Evolutionary conservation across 441 rosid species (phyloP).

Genomic region (Corymbia calophylla): DNA sequence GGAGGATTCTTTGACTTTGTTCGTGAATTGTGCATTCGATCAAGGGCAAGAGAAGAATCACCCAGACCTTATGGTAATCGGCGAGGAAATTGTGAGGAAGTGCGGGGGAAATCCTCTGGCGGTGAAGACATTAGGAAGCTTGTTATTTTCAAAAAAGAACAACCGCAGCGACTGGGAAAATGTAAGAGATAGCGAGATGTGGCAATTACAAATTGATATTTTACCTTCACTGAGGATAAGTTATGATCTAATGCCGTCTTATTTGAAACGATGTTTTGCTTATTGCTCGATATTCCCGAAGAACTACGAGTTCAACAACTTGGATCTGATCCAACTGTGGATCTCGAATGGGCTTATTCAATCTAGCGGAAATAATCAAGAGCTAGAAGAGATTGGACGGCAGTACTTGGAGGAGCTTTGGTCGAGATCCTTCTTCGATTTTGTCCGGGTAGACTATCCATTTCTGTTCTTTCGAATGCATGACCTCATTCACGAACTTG

Average conservation of each 20-base stretch:
- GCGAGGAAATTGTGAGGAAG: constrained; percentile 14
- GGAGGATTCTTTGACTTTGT: constrained; percentile 17
- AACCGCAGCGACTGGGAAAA: background rate
- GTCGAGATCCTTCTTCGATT: background rate
- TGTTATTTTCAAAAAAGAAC: constrained; percentile 18
- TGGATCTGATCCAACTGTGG: constrained; percentile 11
- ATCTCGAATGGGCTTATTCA: constrained; percentile 18
- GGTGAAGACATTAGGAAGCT: constrained; percentile 13
- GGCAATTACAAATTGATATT: constrained; percentile 7
- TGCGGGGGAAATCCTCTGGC: constrained; percentile 32
- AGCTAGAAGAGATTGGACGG: background rate
- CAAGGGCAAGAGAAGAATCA: constrained; percentile 1
- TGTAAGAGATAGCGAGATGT: constrained; percentile 6
- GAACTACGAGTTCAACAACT: constrained; percentile 10
- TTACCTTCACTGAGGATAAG: constrained; percentile 3
- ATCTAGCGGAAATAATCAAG: background rate
- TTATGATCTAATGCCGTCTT: background rate
- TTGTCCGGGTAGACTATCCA: background rate
- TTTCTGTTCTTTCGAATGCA: background rate
- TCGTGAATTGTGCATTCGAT: constrained; percentile 11
- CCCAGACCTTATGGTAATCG: constrained; percentile 1
- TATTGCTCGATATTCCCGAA: constrained; percentile 25
- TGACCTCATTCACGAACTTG: background rate
- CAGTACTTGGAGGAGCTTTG: background rate
- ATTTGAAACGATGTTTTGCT: constrained; percentile 25